Conservation (phyloP, 176 grass and related monocot species). For the Dactylis glomerata region DNA sequence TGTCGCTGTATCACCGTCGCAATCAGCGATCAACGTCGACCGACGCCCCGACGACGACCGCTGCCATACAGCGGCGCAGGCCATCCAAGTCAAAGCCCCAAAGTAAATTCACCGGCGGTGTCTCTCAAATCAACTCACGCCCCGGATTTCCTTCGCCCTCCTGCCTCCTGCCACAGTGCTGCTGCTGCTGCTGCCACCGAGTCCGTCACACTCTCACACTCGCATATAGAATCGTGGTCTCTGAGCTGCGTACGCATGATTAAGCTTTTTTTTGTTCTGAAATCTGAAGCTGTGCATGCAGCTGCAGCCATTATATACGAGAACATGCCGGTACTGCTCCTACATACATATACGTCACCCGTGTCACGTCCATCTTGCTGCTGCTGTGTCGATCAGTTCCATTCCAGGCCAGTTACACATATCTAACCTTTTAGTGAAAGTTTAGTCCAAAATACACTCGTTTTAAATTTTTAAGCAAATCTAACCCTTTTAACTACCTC, state of each 20-base stretch:
- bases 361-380: background rate
- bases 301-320: background rate
- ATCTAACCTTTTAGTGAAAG: no score
- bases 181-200: no score
- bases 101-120: background rate
- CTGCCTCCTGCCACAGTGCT: background rate
- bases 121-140: background rate
- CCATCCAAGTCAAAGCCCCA: background rate
- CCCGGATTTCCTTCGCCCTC: background rate
- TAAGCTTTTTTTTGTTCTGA: background rate
- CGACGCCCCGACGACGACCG: background rate
- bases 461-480: no score
- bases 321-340: background rate
- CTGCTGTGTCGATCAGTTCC: background rate
- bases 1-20: background rate
- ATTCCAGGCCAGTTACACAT: no score
- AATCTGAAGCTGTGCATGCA: background rate
- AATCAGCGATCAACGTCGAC: background rate
- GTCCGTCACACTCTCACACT: no score
- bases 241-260: background rate
- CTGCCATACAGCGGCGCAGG: background rate
- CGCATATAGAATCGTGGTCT: background rate
- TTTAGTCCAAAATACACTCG: no score
- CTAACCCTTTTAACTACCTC: no score
- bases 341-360: background rate